Base-by-base conservation (phyloP, 75 land plant species). In the Pinus albicaulis region DNA sequence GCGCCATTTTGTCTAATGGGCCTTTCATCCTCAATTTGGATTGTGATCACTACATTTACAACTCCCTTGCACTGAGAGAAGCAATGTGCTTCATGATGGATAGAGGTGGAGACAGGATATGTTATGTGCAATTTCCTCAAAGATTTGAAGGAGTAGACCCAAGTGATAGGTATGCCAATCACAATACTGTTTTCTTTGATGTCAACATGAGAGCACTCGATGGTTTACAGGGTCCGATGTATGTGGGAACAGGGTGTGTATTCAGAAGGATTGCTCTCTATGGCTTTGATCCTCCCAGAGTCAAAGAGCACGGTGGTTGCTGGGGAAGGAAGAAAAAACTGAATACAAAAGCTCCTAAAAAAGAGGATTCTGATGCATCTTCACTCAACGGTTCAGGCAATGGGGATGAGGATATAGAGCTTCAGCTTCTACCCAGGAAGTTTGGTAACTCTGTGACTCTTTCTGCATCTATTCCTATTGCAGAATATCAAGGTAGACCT, bases 401-500 rank as follows among this genome's bases (percentile, higher is more conserved):
- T n/a, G 92, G 83, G 3, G 90, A 86, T 26, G 90, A 73, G 2
- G 94, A 89, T 56, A 57, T 82, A 12, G 94, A 88, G 61, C 82
- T 88, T 0, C 74, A 81, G 72, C 87, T 92, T 41, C 83, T 91
- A 15, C 89, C 92, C 3, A 95, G 84, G 74, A 85, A 82, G 74
- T 95, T 92, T 76, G 98, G 99, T 7, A 78, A 79, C 56, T 95
- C 99, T 0, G 77, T 78, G 15, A 55, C 83, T 25, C 71, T 95
- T 17, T 83, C 74, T 22, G 87, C 87, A 0, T 95, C 99, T 3
- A 93, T 95, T 15, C 91, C 97, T 6, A 84, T 93, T 4, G 97
- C 99, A 16, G 99, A 95, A 62, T 92, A 81, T 77, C 88, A 89
- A 77, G 97, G 94, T 14, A 83, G 99, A 57, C 84, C 93, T 22